These are phyloP conservation scores for Candida nemodendra DNA, from an alignment of 805 yeast genomes.

Conservation along the genomic window DNA sequence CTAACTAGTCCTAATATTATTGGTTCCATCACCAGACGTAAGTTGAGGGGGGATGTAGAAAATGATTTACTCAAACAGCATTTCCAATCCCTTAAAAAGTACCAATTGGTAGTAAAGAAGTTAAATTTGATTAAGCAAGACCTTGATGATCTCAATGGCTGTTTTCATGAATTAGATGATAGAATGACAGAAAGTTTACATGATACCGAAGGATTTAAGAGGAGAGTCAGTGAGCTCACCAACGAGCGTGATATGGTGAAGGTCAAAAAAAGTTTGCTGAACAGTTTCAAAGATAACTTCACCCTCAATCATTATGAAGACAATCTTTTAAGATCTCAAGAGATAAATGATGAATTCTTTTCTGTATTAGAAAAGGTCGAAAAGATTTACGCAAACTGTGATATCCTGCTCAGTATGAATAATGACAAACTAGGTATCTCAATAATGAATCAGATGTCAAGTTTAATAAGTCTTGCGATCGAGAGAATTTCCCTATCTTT, in stretches of 20 bases:
- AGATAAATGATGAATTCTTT: slow-evolving; percentile 52
- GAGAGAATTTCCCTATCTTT: slow-evolving; percentile 48
- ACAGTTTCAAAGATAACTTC: slow-evolving; percentile 57
- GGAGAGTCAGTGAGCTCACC: slow-evolving; percentile 24
- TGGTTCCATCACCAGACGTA: slow-evolving; percentile 62
- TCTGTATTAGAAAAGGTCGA: slow-evolving; percentile 58
- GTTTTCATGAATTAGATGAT: slow-evolving; percentile 22
- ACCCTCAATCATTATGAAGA: slow-evolving; percentile 72
- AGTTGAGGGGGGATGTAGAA: slow-evolving; percentile 60
- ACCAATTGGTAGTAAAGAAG: slow-evolving; percentile 43
- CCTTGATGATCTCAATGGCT: slow-evolving; percentile 25
- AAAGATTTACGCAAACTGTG: slow-evolving; percentile 62
- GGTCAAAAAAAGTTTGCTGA: slow-evolving; percentile 53
- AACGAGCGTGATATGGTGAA: slow-evolving; percentile 34
- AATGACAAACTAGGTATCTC: slow-evolving; percentile 64
- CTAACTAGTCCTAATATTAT: slow-evolving; percentile 47
- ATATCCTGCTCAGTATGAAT: slow-evolving; percentile 66
- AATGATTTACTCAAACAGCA: slow-evolving; percentile 58
- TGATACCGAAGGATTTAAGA: slow-evolving; percentile 18
- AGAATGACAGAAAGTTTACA: slow-evolving; percentile 30
- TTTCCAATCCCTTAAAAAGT: slow-evolving; percentile 44
- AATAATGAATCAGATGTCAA: slow-evolving; percentile 58
- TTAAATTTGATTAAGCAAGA: slow-evolving; percentile 33
- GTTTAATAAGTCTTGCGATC: slow-evolving; percentile 50
- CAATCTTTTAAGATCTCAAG: slow-evolving; percentile 49